Evolutionary conservation across 306 rosid genomes (phyloP).

Genomic region (Argentina anserina): DNA sequence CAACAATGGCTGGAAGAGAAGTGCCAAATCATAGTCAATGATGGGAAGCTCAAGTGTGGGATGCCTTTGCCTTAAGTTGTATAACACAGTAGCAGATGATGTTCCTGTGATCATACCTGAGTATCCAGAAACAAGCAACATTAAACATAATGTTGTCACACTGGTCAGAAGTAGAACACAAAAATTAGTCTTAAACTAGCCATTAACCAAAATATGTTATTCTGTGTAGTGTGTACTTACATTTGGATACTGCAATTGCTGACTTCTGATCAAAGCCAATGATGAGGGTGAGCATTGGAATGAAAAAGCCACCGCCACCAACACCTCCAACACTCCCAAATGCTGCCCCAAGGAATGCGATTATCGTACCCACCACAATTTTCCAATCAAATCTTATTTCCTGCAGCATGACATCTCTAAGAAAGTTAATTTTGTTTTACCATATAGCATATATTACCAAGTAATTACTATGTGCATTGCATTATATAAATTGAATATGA

Average conservation of each 20-base stretch:
- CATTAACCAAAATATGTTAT: not conserved
- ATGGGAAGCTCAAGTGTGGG: constrained; percentile 57
- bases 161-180: not conserved
- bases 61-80: constrained; percentile 57
- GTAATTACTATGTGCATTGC: not conserved
- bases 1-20: constrained; percentile 67
- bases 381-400: constrained; percentile 68
- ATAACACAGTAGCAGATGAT: constrained; percentile 53
- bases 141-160: not conserved
- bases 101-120: constrained; percentile 82
- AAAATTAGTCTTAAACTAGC: not conserved
- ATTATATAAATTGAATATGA: not conserved
- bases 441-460: not conserved
- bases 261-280: constrained; percentile 82
- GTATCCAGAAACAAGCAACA: not conserved
- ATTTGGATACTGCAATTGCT: constrained; percentile 80
- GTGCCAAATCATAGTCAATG: constrained; percentile 67
- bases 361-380: constrained; percentile 44
- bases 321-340: constrained; percentile 93
- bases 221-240: constrained; percentile 24
- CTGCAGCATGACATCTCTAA: constrained; percentile 31
- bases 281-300: constrained; percentile 78
- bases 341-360: constrained; percentile 76
- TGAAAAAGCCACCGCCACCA: constrained; percentile 87
- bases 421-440: no score